Percentiles rank a stretch among this genome's conserved stretches.
Conservation (phyloP, 2,329 filamentous ascomycete genomes). For the Plectosphaerella cucumerina region DNA sequence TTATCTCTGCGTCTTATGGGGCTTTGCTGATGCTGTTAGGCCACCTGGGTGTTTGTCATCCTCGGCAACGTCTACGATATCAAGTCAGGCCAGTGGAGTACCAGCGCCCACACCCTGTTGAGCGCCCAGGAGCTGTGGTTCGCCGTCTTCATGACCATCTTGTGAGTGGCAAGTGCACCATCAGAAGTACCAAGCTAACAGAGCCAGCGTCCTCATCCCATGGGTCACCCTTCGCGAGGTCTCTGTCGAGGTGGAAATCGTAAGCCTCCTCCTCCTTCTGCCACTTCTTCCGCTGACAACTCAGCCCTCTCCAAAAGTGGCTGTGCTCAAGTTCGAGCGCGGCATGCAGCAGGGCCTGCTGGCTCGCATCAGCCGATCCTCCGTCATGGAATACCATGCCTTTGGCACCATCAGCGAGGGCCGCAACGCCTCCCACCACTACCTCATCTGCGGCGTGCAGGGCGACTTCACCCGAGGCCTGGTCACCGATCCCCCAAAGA, state of each 20-base stretch:
- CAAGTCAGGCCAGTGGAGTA: conserved; percentile 25
- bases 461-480: conserved; percentile 31
- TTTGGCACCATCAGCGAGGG: conserved; percentile 38
- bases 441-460: conserved; percentile 38
- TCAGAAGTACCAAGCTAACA: not conserved
- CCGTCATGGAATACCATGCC: conserved; percentile 37
- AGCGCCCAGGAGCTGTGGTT: conserved; percentile 35
- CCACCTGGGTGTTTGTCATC: conserved; percentile 33
- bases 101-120: conserved; percentile 26
- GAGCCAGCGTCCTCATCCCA: conserved; percentile 29
- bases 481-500: conserved; percentile 32
- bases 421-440: conserved; percentile 27
- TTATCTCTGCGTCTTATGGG: not conserved
- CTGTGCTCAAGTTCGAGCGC: conserved; percentile 31
- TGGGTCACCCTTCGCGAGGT: conserved; percentile 35
- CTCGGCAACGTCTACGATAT: conserved; percentile 33
- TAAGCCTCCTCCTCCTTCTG: conserved; percentile 13
- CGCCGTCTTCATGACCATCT: conserved; percentile 34
- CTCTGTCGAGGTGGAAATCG: conserved; percentile 33
- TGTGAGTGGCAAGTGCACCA: conserved; percentile 18
- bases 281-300: not conserved
- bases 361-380: conserved; percentile 34
- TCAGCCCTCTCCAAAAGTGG: conserved; percentile 35
- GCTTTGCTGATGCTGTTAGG: conserved; percentile 12
- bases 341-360: conserved; percentile 38